Base-by-base conservation (phyloP, 345 rosid genomes). In the Populus deltoides region DNA sequence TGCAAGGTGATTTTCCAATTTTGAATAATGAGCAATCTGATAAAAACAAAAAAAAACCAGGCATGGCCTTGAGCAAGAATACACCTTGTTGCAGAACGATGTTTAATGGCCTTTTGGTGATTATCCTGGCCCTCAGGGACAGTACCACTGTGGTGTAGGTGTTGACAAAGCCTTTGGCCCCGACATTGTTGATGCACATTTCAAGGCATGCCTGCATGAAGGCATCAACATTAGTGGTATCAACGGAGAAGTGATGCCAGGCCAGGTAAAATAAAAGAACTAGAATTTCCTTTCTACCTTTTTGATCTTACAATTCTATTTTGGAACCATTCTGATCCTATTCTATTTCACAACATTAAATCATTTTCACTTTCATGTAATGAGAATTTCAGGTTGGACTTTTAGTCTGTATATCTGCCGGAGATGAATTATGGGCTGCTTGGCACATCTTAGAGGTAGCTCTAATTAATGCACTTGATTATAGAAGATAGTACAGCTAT, bases 371-470 rank as follows among this genome's bases (percentile, higher is more conserved):
- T 36, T 66, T 66, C 22, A 0, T 47, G 27, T 62, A 95, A 97
- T 93, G 99, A 97, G 99, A 93, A 81, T 95, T 92, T 65, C 98
- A 96, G 86, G 98, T 92, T 17, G 99, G 97, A 17, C 98, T 98
- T 20, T 10, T 94, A 0, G 89, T 91, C 9, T 97, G 97, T 55
- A 92, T 93, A 84, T 87, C 91, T 27, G 92, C 97, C 41, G 87
- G 83, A 59, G 98, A 96, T 77, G 90, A 96, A 83, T 29, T 95
- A 65, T 95, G 99, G 98, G 87, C 91, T 47, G 96, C 99, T 77
- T 93, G 98, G 66, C 93, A 92, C 84, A 90, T 96, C 75, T 81
- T 96, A 82, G 99, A 96, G 97, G 98, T 95, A 85, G 74, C 33
- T 7, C 16, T 20, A 2, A 18, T 17, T n/a, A n/a, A n/a, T n/a